phyloP scores from a whole-genome alignment of 2,329 filamentous ascomycete species.

The Arthrobotrys entomopaga region DNA sequence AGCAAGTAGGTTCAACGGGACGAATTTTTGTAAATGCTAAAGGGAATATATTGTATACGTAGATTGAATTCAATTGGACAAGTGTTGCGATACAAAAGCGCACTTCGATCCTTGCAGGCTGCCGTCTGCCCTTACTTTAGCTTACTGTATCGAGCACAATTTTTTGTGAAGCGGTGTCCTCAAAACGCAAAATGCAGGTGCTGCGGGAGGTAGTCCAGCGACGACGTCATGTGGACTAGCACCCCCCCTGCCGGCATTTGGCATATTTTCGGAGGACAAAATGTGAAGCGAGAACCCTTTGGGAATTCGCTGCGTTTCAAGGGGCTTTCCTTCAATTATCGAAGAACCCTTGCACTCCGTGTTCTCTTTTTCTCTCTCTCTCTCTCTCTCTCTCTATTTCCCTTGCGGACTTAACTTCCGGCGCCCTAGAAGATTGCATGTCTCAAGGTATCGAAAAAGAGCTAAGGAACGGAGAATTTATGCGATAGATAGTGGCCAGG shows the following conservation, averaged over 20 bases:
- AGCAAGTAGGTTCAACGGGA: conserved; percentile 27
- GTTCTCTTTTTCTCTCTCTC: too few relatives aligned
- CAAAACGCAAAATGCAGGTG: conserved; percentile 21
- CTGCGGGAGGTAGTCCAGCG: conserved; percentile 8
- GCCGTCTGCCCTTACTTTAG: conserved; percentile 8
- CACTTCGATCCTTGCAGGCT: not conserved
- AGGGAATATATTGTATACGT: not conserved
- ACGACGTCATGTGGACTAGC: conserved; percentile 37
- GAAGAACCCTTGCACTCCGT: not conserved
- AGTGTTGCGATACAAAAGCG: conserved; percentile 24
- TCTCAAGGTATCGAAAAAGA: conserved; percentile 43
- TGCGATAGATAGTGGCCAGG: not conserved
- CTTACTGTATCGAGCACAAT: conserved; percentile 3
- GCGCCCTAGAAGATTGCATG: conserved; percentile 11
- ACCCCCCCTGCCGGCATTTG: conserved; percentile 26
- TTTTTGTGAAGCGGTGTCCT: conserved; percentile 10
- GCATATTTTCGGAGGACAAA: not conserved
- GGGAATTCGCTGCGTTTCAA: conserved; percentile 53
- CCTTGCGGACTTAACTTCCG: too few relatives aligned
- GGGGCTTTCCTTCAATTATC: conserved; percentile 45
- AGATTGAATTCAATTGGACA: not conserved
- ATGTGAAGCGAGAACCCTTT: conserved; percentile 41
- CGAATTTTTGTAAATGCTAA: conserved; percentile 1
- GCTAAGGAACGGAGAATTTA: conserved; percentile 35
- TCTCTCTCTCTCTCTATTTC: conserved; percentile 18